Percentiles rank a stretch among this genome's conserved stretches.
Evolutionary conservation across 805 yeast species (phyloP).

Genomic region (Starmera caribaea): DNA sequence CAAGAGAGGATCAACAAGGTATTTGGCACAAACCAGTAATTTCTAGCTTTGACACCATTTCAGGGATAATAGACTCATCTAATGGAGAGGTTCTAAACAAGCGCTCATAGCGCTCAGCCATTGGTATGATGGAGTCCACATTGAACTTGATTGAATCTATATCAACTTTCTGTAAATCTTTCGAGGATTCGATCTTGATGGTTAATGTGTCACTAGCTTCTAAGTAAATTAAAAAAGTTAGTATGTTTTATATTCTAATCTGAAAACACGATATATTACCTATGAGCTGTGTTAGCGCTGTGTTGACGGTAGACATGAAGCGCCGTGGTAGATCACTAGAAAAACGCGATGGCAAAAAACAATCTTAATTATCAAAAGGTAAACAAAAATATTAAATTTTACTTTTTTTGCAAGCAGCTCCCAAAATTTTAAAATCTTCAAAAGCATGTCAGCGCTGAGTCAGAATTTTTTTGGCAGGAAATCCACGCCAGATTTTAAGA

Average conservation of each 20-base stretch:
- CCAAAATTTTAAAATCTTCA: too few species aligned
- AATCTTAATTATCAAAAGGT: too few species aligned
- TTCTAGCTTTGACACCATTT: slow-evolving; percentile 16
- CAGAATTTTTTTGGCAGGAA: too few species aligned
- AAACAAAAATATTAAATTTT: too few species aligned
- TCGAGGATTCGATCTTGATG: neutral
- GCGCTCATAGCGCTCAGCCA: slow-evolving; percentile 23
- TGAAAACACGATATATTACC: neutral
- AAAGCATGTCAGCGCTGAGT: too few species aligned
- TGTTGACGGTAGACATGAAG: neutral
- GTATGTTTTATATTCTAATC: too few species aligned
- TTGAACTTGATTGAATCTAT: neutral
- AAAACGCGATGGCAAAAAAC: neutral
- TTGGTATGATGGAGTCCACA: slow-evolving; percentile 18
- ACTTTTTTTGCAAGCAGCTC: too few species aligned
- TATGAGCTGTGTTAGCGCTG: neutral
- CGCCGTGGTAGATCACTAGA: neutral
- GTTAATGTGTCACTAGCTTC: neutral
- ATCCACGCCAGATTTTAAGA: too few species aligned
- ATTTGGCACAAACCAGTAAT: slow-evolving; percentile 7
- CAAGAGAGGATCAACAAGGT: neutral
- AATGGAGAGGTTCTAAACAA: slow-evolving; percentile 17
- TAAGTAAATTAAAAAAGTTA: neutral
- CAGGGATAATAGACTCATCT: slow-evolving; percentile 8
- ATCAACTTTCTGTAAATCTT: neutral